Evolutionary conservation across 1,139 yeast species (phyloP), one percentile per base, ranked within the genome.

Genomic region (Debaryomyces singareniensis): DNA sequence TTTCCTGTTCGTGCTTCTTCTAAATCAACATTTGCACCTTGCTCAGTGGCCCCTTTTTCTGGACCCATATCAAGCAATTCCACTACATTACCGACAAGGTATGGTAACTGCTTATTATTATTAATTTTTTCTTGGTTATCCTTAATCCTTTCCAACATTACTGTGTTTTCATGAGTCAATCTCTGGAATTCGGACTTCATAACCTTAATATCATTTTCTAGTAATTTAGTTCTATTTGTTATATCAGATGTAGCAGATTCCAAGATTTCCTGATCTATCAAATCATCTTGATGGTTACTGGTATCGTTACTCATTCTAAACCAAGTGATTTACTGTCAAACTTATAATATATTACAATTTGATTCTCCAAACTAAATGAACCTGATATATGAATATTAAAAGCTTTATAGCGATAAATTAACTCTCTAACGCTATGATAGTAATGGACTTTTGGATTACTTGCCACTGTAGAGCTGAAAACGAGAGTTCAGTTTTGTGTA

Each of bases 71-170:
- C 95, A 52, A 93, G 71, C 38, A 93, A 66, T 58, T 93, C 99
- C 15, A 93, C 97, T 32, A 93, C 94, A 51, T 91, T 93, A n/a
- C 97, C 97, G 28, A 93, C 98, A 39, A 93, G 67, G 50, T 91
- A 93, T 9, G 99, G 99, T 51, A 93, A 70, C 57, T 87, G 97
- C 60, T 82, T 85, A 58, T 93, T 93, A 54, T 91, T 89, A 52
- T 86, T 87, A 57, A 93, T 91, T 64, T 93, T 93, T 48, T 89
- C 97, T 55, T 82, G 89, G 61, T 93, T 93, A 51, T 91, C 98
- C 54, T 89, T 87, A 58, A 93, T 87, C 55, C 93, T 80, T 45
- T 87, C 97, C 37, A 78, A 62, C 96, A 89, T 91, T 32, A 87
- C 85, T 34, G 85, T 76, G 61, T 85, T 86, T 51, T 93, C 98